Percentiles rank a stretch among this genome's conserved stretches.
Conservation (phyloP, 2,329 filamentous ascomycete species). For the Elsinoe ampelina region DNA sequence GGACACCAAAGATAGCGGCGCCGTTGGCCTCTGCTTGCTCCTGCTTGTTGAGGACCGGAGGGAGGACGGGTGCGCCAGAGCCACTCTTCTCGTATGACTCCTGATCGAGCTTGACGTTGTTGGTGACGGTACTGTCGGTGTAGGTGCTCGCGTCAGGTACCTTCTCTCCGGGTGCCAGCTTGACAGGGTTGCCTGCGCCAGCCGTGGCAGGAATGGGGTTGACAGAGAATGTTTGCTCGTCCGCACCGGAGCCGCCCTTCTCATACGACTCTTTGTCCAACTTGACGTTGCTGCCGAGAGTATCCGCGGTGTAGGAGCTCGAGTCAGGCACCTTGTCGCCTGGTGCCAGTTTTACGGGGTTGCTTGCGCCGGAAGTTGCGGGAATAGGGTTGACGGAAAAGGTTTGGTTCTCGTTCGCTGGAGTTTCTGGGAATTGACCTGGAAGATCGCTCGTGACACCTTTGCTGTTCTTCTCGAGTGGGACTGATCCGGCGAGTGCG, state of each 20-base stretch:
- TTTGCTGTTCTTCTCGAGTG: constrained; percentile 46
- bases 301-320: constrained; percentile 54
- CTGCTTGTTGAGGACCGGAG: constrained; percentile 38
- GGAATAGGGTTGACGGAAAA: constrained; percentile 52
- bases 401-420: constrained; percentile 38
- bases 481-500: constrained; percentile 56
- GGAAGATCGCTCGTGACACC: constrained; percentile 39
- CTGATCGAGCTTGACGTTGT: constrained; percentile 58
- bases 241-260: constrained; percentile 49
- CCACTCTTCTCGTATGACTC: constrained; percentile 79
- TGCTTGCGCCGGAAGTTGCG: constrained; percentile 52
- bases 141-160: constrained; percentile 59
- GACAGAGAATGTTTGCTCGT: constrained; percentile 43
- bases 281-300: constrained; percentile 54
- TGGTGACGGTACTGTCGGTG: constrained; percentile 61
- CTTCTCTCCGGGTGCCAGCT: constrained; percentile 68
- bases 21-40: constrained; percentile 33
- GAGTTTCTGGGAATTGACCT: constrained; percentile 65
- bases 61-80: constrained; percentile 38
- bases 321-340: constrained; percentile 72
- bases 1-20: constrained; percentile 38
- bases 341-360: constrained; percentile 68
- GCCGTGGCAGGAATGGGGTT: constrained; percentile 48
- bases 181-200: constrained; percentile 64
- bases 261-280: constrained; percentile 82